Base-by-base conservation (phyloP, 305 asterid genomes). In the Solanum hybrid region DNA sequence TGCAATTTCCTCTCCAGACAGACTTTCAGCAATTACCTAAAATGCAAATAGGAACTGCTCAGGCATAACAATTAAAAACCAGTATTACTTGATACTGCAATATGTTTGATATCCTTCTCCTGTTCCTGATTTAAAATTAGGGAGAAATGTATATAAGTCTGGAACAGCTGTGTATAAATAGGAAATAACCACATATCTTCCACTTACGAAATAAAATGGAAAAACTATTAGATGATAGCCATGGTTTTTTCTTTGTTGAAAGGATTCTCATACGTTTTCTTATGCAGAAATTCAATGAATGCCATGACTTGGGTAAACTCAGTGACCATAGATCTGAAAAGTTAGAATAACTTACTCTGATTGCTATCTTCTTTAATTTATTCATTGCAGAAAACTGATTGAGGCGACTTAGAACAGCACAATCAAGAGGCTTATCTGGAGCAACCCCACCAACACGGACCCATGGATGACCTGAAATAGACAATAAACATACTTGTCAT, bases 311-410 rank as follows among this genome's bases (percentile, higher is more conserved):
- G 11, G 60, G 69, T 26, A 80, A 40, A 80, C 46, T 51, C 27
- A 11, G 31, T 1, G n/a, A 26, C 1, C 12, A 11, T 27, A 29
- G 60, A 24, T 56, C 22, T 31, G 85, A 73, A 82, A 20, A 88
- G 80, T 34, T 76, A 35, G 78, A 89, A 42, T 69, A 90, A 69
- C 94, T 85, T 91, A 97, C 99, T 92, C 96, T 94, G 88, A 97
- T 90, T 38, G 98, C 98, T 88, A 95, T 95, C 95, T 97, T 97
- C 93, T 97, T 97, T 91, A 97, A 93, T 92, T 94, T 96, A 93
- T 95, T 94, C 98, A 95, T 96, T 8, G 98, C 98, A n/a, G 97
- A 96, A 90, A 97, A 97, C 90, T 97, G 98, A 93, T 95, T 97
- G 91, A 97, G 89, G 14, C 98, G 97, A 75, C 93, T 92, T 71